These are phyloP conservation scores for Azolla pinnata DNA, from an alignment of 75 land plant genomes.

Conservation along the genomic window DNA sequence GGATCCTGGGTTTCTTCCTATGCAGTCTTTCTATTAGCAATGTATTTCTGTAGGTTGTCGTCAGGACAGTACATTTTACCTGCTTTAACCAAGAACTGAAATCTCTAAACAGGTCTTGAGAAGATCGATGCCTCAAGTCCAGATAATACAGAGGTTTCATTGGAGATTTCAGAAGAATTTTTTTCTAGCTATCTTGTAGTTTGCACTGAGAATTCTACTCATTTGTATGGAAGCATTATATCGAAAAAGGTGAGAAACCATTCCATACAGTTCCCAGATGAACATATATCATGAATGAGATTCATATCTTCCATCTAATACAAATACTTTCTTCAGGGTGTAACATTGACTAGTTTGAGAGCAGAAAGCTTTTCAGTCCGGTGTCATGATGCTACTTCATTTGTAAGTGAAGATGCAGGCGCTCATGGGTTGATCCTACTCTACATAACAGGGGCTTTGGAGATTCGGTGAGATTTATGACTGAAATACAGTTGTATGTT, in stretches of 20 bases:
- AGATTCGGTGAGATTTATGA: conserved; percentile 13
- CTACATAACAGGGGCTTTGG: conserved; percentile 12
- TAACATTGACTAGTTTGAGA: neutral
- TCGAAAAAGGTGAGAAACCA: neutral
- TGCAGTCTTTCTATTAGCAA: neutral
- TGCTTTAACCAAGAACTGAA: too few species aligned
- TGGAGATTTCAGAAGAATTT: neutral
- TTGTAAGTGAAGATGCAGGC: conserved; percentile 8
- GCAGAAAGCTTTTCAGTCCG: conserved; percentile 10
- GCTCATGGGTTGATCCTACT: conserved; percentile 13
- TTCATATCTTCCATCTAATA: too few species aligned
- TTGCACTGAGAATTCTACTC: neutral
- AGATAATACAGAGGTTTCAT: too few species aligned
- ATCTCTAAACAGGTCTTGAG: too few species aligned
- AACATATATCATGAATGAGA: too few species aligned
- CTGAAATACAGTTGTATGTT: neutral
- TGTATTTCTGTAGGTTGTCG: neutral
- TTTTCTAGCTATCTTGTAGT: neutral
- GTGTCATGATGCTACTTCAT: conserved; percentile 16
- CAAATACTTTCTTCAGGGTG: too few species aligned
- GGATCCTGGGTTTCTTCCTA: neutral
- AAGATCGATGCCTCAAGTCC: too few species aligned
- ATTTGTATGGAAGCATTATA: neutral
- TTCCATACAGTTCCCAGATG: neutral
- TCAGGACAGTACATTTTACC: too few species aligned